phyloP scores from a whole-genome alignment of 202 grass and related monocot genomes.

The Carex arenaria region DNA sequence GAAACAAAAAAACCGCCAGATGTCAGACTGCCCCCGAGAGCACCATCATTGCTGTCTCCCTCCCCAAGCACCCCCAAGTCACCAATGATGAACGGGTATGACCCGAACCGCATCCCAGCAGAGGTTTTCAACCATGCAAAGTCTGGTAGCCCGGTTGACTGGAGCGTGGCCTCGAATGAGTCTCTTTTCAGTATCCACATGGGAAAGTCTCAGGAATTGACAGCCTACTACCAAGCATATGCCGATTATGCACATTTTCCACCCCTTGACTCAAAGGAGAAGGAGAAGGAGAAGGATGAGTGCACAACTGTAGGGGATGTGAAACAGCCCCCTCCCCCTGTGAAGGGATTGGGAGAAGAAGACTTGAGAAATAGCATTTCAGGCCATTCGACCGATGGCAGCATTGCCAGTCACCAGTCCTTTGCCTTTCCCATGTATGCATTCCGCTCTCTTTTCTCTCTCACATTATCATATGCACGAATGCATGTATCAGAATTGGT shows the following conservation, averaged over 20 bases:
- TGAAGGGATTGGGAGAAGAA: conserved; percentile 9
- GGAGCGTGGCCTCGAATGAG: conserved; percentile 58
- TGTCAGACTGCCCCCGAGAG: not conserved
- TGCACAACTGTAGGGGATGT: not conserved
- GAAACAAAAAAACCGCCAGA: not conserved
- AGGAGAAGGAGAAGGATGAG: not conserved
- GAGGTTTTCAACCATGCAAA: conserved; percentile 45
- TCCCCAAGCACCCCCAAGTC: not conserved
- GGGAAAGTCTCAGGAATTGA: conserved; percentile 26
- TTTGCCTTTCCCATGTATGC: conserved; percentile 27
- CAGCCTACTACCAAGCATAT: conserved; percentile 15
- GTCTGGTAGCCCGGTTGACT: conserved; percentile 34
- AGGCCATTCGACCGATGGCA: conserved; percentile 7
- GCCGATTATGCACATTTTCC: not conserved
- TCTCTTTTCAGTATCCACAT: conserved; percentile 79
- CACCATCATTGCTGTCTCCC: not conserved
- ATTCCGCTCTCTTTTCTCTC: not conserved
- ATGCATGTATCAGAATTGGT: not conserved
- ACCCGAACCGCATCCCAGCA: conserved; percentile 52
- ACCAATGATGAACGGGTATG: conserved; percentile 10
- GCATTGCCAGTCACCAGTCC: conserved; percentile 19
- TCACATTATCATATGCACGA: not conserved
- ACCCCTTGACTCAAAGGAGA: not conserved
- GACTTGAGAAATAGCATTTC: conserved; percentile 20
- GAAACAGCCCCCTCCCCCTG: not conserved